Conservation (phyloP, 2,329 filamentous ascomycete genomes). For the Rachicladosporium sp. region DNA sequence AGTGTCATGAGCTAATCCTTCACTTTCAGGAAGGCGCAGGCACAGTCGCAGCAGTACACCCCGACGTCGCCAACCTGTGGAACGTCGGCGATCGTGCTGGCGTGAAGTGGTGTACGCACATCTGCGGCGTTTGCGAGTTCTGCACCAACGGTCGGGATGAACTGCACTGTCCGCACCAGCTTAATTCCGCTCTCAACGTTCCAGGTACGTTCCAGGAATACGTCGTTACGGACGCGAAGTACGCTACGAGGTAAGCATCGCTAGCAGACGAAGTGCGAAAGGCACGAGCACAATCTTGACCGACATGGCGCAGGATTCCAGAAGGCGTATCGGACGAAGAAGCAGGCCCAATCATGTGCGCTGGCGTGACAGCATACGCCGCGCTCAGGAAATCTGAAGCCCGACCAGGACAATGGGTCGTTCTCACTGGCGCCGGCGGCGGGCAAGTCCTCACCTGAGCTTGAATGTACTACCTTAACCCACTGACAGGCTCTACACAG, state of each 20-base stretch:
- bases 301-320: slow-evolving; percentile 43
- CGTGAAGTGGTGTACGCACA: slow-evolving; percentile 39
- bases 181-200: slow-evolving; percentile 34
- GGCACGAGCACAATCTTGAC: too few relatives aligned
- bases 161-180: slow-evolving; percentile 37
- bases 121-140: slow-evolving; percentile 36
- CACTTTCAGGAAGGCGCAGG: slow-evolving; percentile 40
- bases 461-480: too few relatives aligned
- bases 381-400: slow-evolving; percentile 41
- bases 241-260: too few relatives aligned
- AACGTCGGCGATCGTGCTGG: slow-evolving; percentile 43
- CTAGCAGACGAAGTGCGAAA: too few relatives aligned
- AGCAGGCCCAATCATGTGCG: slow-evolving; percentile 51
- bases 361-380: slow-evolving; percentile 45
- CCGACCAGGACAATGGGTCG: slow-evolving; percentile 41
- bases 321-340: slow-evolving; percentile 42
- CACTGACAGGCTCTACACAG: too few relatives aligned
- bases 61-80: slow-evolving; percentile 40
- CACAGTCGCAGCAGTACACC: slow-evolving; percentile 43
- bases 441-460: too few relatives aligned
- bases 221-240: slow-evolving; percentile 41
- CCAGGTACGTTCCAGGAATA: slow-evolving; percentile 48
- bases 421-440: slow-evolving; percentile 43
- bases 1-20: too few relatives aligned
- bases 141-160: slow-evolving; percentile 43